Base-by-base conservation (phyloP, 352 stramenopile species). In the Phytophthora ramorum region DNA sequence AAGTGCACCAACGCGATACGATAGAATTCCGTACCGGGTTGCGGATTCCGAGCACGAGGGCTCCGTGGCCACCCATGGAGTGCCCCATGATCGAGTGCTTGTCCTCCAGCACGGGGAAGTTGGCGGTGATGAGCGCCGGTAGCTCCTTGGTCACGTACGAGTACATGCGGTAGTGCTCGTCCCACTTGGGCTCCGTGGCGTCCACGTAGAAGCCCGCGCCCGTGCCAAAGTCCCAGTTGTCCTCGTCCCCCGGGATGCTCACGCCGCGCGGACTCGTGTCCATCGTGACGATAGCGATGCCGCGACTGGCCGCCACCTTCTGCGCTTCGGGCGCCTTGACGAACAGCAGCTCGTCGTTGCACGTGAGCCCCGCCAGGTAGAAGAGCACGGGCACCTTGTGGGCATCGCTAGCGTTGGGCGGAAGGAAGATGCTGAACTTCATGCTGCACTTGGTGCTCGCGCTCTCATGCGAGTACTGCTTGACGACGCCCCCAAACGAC, bases 131-230 rank as follows among this genome's bases (percentile, higher is more conserved):
- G 13, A 99, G 80, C 40, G 71, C 66, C 2, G 96, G 97, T 28
- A 99, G 77, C 69, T 99, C 98, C 71, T 98, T 85, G 26, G 90
- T 97, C 32, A 99, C 85, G 83, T 99, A 99, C 26, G 87, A 86
- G 75, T 99, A 98, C 98, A 99, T 99, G 57, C 96, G 86, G 86
- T 99, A 99, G 78, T 99, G 83, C 24, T 81, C 71, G 43, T 83
- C 67, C 85, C 95, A 99, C 32, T 96, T 93, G 35, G 89, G 81
- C 68, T 98, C 78, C 14, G 96, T 99, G 7, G 97, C 97, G 83
- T 99, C 89, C 7, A 99, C 73, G 82, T 99, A 99, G 69, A 99
- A 99, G 47, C 97, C 97, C 20, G 98, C 98, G 34, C 90, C 96
- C 14, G 92, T 95, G 34, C 98, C 98, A 67, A 99, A 98, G 78